Evolutionary conservation across 371 early-diverging fungal species (phyloP).

Genomic region (Fennellomyces sp.): DNA sequence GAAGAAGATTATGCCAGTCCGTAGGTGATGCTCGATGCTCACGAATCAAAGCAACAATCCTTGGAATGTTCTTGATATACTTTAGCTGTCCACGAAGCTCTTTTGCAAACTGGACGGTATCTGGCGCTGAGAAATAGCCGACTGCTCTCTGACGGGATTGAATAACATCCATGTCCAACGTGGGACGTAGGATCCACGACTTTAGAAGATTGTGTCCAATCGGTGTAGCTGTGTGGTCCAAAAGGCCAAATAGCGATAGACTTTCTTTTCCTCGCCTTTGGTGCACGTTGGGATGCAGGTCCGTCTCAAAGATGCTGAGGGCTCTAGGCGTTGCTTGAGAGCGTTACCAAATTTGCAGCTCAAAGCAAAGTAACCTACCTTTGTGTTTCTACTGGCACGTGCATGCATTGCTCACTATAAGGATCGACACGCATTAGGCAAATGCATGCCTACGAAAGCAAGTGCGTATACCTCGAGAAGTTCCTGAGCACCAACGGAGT

Average conservation of each 20-base stretch:
- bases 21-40: slow-evolving; percentile 45
- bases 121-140: slow-evolving; percentile 41
- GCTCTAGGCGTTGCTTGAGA: too few species aligned
- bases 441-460: background rate
- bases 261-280: slow-evolving; percentile 63
- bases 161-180: slow-evolving; percentile 44
- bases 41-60: slow-evolving; percentile 50
- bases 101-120: slow-evolving; percentile 28
- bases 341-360: too few species aligned
- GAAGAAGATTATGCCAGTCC: slow-evolving; percentile 75
- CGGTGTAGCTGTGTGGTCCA: slow-evolving; percentile 65
- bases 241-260: slow-evolving; percentile 67
- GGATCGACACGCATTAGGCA: background rate
- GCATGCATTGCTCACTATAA: slow-evolving; percentile 45
- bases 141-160: slow-evolving; percentile 59
- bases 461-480: slow-evolving; percentile 23
- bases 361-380: slow-evolving; percentile 31
- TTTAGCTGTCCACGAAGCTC: slow-evolving; percentile 46
- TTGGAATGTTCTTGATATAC: slow-evolving; percentile 67
- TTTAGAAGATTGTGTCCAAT: slow-evolving; percentile 56
- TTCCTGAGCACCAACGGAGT: slow-evolving; percentile 21
- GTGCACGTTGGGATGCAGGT: slow-evolving; percentile 70
- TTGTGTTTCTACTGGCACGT: slow-evolving; percentile 57
- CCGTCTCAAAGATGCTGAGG: slow-evolving; percentile 68
- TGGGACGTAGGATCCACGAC: slow-evolving; percentile 73